Evolutionary conservation across 75 land plant genomes (phyloP).

Genomic region (Selaginella tamariscina): DNA sequence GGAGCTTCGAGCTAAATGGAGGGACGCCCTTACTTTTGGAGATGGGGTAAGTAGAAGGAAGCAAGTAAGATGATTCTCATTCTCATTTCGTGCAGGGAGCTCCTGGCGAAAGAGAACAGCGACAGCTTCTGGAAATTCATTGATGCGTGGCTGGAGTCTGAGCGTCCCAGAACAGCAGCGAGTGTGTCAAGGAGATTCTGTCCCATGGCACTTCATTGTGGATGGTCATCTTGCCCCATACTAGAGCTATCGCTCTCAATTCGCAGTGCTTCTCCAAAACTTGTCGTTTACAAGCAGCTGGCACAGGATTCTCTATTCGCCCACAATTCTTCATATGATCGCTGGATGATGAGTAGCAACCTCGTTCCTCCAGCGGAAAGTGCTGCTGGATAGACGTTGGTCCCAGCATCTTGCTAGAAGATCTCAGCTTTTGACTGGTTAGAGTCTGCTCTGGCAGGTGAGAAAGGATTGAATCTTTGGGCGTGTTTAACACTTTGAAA

Average conservation of each 20-base stretch:
- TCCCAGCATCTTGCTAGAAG: slow-evolving; percentile 43
- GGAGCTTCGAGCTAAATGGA: slow-evolving; percentile 85
- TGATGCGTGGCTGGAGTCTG: slow-evolving; percentile 42
- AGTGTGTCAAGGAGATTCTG: slow-evolving; percentile 52
- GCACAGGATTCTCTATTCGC: slow-evolving; percentile 64
- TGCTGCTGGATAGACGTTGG: slow-evolving; percentile 98
- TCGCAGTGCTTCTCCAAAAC: slow-evolving; percentile 77
- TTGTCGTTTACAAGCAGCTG: slow-evolving; percentile 71
- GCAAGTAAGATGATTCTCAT: not conserved
- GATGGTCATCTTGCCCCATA: slow-evolving; percentile 53
- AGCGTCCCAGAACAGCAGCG: slow-evolving; percentile 33
- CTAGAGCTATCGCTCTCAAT: slow-evolving; percentile 72
- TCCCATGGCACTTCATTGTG: slow-evolving; percentile 39
- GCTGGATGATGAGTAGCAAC: slow-evolving; percentile 31
- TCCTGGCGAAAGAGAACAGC: slow-evolving; percentile 64
- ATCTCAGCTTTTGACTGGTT: slow-evolving; percentile 48
- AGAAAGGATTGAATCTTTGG: not conserved
- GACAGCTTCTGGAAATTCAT: slow-evolving; percentile 63
- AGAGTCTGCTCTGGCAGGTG: slow-evolving; percentile 12
- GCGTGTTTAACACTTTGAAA: not conserved
- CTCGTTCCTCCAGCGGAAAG: slow-evolving; percentile 33
- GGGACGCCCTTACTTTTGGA: slow-evolving; percentile 78
- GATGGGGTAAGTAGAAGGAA: slow-evolving; percentile 46
- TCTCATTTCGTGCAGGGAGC: slow-evolving; percentile 44
- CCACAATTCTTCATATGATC: slow-evolving; percentile 15